Evolutionary conservation across 2,329 filamentous ascomycete species (phyloP).

Genomic region (Tetracladium maxilliforme): DNA sequence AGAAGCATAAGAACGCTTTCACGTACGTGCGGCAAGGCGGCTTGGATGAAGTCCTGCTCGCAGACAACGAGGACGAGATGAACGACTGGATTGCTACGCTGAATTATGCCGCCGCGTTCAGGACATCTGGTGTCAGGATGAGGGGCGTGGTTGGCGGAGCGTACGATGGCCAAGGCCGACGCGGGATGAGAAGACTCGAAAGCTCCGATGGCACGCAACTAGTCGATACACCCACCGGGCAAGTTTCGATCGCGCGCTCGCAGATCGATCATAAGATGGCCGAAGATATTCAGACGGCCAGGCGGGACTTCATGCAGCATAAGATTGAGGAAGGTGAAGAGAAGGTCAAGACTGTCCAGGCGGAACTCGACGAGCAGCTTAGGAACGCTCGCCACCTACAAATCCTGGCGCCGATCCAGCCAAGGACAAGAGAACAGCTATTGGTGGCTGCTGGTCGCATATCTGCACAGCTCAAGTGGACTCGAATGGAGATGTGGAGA

Average conservation of each 20-base stretch:
- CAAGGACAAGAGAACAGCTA: conserved; percentile 76
- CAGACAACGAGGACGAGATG: conserved; percentile 80
- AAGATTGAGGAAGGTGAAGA: conserved; percentile 76
- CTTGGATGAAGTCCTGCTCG: conserved; percentile 78
- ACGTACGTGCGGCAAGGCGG: conserved; percentile 77
- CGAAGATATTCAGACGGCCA: conserved; percentile 70
- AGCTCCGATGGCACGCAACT: conserved; percentile 42
- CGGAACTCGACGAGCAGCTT: conserved; percentile 68
- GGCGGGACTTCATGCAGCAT: conserved; percentile 67
- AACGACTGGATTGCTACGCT: conserved; percentile 95
- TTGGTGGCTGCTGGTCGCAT: conserved; percentile 73
- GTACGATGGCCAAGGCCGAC: conserved; percentile 68
- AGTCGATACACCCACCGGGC: conserved; percentile 57
- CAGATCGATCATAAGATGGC: conserved; percentile 71
- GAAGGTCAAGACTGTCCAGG: conserved; percentile 57
- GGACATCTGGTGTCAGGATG: conserved; percentile 82
- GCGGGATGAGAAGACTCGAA: conserved; percentile 58
- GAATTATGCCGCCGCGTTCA: conserved; percentile 91
- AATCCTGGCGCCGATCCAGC: conserved; percentile 77
- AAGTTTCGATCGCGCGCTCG: conserved; percentile 58
- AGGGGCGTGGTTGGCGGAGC: conserved; percentile 72
- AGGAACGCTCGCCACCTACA: conserved; percentile 84
- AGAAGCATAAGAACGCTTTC: conserved; percentile 91
- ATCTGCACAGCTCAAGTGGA: conserved; percentile 84
- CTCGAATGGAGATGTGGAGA: conserved; percentile 85